A percentile compares a stretch with the other conserved stretches of the same genome.
Conservation (phyloP, 139 green algal genomes). For the Edaphochlamys debaryana region DNA sequence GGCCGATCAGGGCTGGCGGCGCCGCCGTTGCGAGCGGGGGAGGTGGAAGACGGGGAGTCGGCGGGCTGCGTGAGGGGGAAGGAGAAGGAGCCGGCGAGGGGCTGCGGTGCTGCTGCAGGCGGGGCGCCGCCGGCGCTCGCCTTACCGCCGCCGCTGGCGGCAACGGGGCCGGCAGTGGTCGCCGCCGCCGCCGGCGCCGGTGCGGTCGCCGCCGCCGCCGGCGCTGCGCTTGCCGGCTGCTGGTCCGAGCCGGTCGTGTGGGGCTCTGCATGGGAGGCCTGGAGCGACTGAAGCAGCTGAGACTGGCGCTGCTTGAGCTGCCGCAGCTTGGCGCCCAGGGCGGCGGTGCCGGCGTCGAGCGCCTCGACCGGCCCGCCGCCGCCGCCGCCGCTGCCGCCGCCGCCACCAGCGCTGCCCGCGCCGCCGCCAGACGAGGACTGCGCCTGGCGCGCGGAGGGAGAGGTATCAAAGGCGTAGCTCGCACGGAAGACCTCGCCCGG, state of each 20-base stretch:
- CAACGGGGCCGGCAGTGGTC: too few relatives aligned
- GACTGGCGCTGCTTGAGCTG: constrained; percentile 17
- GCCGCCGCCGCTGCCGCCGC: not conserved
- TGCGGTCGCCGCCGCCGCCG: not conserved
- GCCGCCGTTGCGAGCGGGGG: too few relatives aligned
- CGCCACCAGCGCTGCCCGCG: not conserved
- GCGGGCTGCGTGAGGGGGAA: too few relatives aligned
- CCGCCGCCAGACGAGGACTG: not conserved
- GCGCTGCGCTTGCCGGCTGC: not conserved
- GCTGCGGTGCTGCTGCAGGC: too few relatives aligned
- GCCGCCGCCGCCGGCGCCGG: too few relatives aligned
- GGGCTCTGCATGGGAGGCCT: not conserved
- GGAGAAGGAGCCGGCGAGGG: too few relatives aligned
- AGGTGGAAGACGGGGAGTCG: too few relatives aligned
- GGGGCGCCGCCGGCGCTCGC: too few relatives aligned
- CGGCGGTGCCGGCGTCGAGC: not conserved
- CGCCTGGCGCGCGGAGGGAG: not conserved
- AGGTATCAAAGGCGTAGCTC: constrained; percentile 30
- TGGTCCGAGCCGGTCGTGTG: too few relatives aligned
- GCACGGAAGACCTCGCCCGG: constrained; percentile 8
- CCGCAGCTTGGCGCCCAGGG: not conserved
- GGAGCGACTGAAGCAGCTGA: constrained; percentile 1
- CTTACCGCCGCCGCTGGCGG: too few relatives aligned
- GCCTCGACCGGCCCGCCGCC: not conserved
- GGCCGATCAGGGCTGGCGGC: too few relatives aligned